Evolutionary conservation across 2,329 filamentous ascomycete genomes (phyloP).

Genomic region (Scedosporium aurantiacum): DNA sequence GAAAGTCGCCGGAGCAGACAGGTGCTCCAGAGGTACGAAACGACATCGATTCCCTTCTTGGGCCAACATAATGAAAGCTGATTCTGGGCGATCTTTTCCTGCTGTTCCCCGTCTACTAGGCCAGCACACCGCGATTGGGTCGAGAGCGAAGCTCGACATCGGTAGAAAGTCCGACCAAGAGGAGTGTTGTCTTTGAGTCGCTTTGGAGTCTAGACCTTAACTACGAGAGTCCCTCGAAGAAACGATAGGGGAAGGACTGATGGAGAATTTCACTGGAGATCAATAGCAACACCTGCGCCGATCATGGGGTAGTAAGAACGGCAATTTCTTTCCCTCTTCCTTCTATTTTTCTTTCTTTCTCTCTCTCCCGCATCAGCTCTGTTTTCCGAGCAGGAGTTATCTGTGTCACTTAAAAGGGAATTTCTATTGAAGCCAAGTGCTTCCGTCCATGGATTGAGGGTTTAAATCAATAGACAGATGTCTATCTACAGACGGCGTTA

Average conservation of each 20-base stretch:
- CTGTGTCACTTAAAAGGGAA: too few relatives aligned
- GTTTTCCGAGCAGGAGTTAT: too few relatives aligned
- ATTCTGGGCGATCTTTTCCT: conserved; percentile 12
- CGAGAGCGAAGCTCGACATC: conserved; percentile 27
- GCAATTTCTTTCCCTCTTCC: too few relatives aligned
- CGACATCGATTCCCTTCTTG: conserved; percentile 38
- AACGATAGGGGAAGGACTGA: not conserved
- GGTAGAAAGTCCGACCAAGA: conserved; percentile 31
- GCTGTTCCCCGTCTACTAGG: conserved; percentile 8
- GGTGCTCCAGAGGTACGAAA: conserved; percentile 41
- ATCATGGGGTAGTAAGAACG: too few relatives aligned
- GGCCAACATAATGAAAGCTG: conserved; percentile 26
- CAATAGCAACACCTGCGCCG: too few relatives aligned
- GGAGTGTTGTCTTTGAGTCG: conserved; percentile 49
- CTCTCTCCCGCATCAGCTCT: too few relatives aligned
- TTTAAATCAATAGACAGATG: too few relatives aligned
- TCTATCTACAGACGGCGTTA: too few relatives aligned
- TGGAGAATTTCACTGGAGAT: not conserved
- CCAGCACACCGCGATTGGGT: conserved; percentile 14
- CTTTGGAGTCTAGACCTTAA: conserved; percentile 51
- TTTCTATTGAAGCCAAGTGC: too few relatives aligned
- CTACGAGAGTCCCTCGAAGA: conserved; percentile 31
- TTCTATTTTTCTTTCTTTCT: too few relatives aligned
- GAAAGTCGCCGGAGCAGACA: conserved; percentile 12
- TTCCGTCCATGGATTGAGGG: too few relatives aligned